A percentile compares a stretch with the other conserved stretches of the same genome.
Conservation (phyloP, 2,329 filamentous ascomycete genomes). For the Seiridium cupressi region DNA sequence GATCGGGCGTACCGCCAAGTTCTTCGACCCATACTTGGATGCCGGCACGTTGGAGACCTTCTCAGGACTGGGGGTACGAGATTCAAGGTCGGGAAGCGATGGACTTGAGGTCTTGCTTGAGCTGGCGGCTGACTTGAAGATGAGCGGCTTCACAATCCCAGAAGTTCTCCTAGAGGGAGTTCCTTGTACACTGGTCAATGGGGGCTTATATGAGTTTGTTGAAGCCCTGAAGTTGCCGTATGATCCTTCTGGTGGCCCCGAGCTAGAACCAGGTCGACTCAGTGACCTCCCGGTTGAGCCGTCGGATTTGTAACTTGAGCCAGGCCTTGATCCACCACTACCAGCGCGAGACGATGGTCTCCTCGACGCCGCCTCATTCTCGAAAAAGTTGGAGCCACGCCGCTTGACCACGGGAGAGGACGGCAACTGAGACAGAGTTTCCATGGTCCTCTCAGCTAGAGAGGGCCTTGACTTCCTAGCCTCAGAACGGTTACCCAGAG, state of each 20-base stretch:
- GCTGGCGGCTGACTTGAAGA: constrained; percentile 21
- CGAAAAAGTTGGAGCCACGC: constrained; percentile 72
- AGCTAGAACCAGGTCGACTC: constrained; percentile 56
- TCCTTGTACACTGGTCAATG: constrained; percentile 40
- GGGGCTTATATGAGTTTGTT: constrained; percentile 40
- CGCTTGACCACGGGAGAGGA: constrained; percentile 71
- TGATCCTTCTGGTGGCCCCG: constrained; percentile 41
- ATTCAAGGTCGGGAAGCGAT: constrained; percentile 27
- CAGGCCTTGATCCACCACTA: constrained; percentile 45
- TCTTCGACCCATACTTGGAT: constrained; percentile 44
- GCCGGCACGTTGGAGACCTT: constrained; percentile 27
- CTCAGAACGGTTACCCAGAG: constrained; percentile 11
- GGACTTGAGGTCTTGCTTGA: constrained; percentile 20
- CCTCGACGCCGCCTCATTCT: constrained; percentile 54
- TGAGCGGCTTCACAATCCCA: constrained; percentile 34
- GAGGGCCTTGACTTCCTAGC: constrained; percentile 45
- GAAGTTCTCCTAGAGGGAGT: constrained; percentile 38
- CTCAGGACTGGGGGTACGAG: constrained; percentile 37
- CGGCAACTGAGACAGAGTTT: constrained; percentile 76
- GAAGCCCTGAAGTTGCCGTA: constrained; percentile 41
- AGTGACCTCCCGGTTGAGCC: constrained; percentile 51
- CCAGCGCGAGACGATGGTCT: constrained; percentile 49
- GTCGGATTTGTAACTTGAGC: constrained; percentile 62
- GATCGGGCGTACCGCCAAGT: constrained; percentile 41
- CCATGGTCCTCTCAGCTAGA: constrained; percentile 80